These are phyloP conservation scores for Pulveroboletus sp. DNA, from an alignment of 768 basidiomycete species.

Conservation along the genomic window DNA sequence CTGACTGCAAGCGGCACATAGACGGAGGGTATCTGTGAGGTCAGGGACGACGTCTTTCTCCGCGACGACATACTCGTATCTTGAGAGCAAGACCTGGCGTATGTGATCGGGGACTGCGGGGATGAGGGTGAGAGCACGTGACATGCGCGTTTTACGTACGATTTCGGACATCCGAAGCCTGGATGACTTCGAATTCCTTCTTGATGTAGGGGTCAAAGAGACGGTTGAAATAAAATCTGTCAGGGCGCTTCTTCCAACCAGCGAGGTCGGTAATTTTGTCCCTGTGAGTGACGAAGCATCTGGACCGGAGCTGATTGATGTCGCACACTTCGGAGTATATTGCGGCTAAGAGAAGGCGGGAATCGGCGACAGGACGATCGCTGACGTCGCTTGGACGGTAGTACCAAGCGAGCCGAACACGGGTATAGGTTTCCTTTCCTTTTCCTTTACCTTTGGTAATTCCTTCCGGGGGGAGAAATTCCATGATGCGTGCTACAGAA, in stretches of 20 bases:
- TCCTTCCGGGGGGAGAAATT: slow-evolving; percentile 83
- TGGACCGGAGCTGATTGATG: slow-evolving; percentile 86
- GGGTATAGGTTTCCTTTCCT: slow-evolving; percentile 67
- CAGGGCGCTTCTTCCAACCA: slow-evolving; percentile 90
- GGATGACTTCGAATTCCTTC: slow-evolving; percentile 95
- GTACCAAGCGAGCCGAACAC: slow-evolving; percentile 92
- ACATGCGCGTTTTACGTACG: slow-evolving; percentile 48
- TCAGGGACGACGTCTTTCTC: slow-evolving; percentile 93
- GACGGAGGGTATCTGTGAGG: slow-evolving; percentile 79
- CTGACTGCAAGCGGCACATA: slow-evolving; percentile 78
- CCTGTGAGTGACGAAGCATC: slow-evolving; percentile 91
- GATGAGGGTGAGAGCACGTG: slow-evolving; percentile 19
- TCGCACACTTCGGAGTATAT: slow-evolving; percentile 97
- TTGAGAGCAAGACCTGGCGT: slow-evolving; percentile 64
- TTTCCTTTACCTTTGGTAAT: slow-evolving; percentile 61
- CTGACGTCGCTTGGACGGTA: slow-evolving; percentile 96
- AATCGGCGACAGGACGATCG: slow-evolving; percentile 86
- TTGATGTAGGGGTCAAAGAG: slow-evolving; percentile 98
- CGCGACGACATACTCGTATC: slow-evolving; percentile 93
- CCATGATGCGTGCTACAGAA: slow-evolving; percentile 94
- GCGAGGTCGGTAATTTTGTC: slow-evolving; percentile 93
- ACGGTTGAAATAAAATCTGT: slow-evolving; percentile 94
- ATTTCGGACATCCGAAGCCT: slow-evolving; percentile 81
- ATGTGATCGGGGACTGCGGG: slow-evolving; percentile 77
- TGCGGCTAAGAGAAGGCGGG: slow-evolving; percentile 87